Percentiles rank a stretch among this genome's conserved stretches.
phyloP scores from a whole-genome alignment of 768 basidiomycete genomes.

The Suillus brevipes region DNA sequence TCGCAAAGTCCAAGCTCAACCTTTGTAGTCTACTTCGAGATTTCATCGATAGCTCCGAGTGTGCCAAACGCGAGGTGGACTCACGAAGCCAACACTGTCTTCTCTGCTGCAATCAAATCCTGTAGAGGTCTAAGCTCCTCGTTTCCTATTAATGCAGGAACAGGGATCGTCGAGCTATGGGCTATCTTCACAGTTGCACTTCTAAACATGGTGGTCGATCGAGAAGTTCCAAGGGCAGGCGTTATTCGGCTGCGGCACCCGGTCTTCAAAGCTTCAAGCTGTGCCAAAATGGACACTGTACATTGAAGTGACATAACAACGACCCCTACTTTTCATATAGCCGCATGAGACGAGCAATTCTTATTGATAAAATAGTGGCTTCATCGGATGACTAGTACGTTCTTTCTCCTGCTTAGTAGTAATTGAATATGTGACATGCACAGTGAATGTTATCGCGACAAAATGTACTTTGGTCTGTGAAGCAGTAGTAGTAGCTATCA shows the following conservation, averaged over 20 bases:
- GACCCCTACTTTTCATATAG: neutral
- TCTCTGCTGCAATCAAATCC: constrained; percentile 88
- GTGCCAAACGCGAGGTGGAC: constrained; percentile 23
- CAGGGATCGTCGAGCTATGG: constrained; percentile 82
- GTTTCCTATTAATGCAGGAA: constrained; percentile 54
- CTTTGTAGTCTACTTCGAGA: constrained; percentile 52
- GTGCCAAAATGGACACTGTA: neutral
- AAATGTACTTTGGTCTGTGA: no score
- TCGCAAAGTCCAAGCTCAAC: constrained; percentile 62
- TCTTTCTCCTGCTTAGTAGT: neutral
- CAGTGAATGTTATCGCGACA: no score
- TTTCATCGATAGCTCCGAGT: neutral
- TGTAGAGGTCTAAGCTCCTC: constrained; percentile 81
- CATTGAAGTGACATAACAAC: neutral
- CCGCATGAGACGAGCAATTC: neutral
- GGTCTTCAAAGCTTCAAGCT: neutral
- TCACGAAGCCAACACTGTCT: constrained; percentile 73
- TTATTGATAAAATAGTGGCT: neutral
- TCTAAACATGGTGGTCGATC: constrained; percentile 60
- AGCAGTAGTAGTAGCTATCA: no score
- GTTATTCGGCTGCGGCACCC: neutral
- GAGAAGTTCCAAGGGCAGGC: neutral
- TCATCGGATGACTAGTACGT: no score
- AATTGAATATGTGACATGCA: no score
- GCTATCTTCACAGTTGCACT: constrained; percentile 80